Base-by-base conservation (phyloP, 129 eudicot genomes). In the Silybum marianum region DNA sequence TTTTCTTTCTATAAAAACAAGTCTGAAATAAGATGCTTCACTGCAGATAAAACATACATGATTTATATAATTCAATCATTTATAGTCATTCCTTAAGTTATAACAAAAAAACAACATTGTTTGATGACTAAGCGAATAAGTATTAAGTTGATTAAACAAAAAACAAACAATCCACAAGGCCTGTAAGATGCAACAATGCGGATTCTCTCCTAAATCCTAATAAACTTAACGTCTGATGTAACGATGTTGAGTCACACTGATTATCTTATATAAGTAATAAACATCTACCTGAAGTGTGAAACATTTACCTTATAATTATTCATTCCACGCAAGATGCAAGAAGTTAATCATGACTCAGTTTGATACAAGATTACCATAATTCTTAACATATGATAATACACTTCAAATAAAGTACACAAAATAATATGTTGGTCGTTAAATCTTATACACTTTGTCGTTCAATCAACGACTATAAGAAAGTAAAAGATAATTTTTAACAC, bases 401-500 rank as follows among this genome's bases (percentile, higher is more conserved):
- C 28, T 21, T 25, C 70, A 1, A 44, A 58, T 2, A 69, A 34
- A 38, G 69, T 69, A 76, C 77, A 81, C 21, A 69, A 4, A 23
- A 23, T 9, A 66, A 82, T 42, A 54, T 38, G 12, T 58, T 40
- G 7, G 2, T 71, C 82, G 16, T 40, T 71, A 42, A 2, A 48
- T 83, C 46, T 19, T 40, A 76, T 38, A 83, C 58, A 68, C 1
- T 54, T 71, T 2, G 71, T 7, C 42, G 62, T 70, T 77, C 74
- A 77, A 80, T 72, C 48, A 39, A 23, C 77, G 44, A 67, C 34
- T 42, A 71, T 74, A 60, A 67, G 44, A 46, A 39, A 62, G 19
- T 18, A 70, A 54, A 79, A n/a, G 23, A 76, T 19, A 82, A 68
- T 11, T 38, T 23, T 26, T 51, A 38, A 76, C 76, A 75, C 85